Conservation (phyloP, 345 rosid genomes). For the Ceriops zippeliana region DNA sequence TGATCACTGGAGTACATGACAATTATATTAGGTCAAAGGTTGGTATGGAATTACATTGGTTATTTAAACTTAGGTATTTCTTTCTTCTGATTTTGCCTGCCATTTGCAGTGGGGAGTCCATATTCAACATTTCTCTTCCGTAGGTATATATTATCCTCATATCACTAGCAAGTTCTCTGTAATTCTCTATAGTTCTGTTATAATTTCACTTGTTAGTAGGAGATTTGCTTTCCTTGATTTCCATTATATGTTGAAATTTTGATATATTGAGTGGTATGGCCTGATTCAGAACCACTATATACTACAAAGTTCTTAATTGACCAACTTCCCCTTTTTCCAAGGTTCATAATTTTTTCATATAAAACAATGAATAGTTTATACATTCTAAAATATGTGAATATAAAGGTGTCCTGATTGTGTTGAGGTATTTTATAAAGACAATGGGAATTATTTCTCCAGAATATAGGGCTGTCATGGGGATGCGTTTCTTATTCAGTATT, state of each 20-base stretch:
- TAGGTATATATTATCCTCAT: slow-evolving; percentile 51
- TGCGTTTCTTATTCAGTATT: not conserved
- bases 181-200: not conserved
- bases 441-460: not conserved
- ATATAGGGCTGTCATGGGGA: not conserved
- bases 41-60: slow-evolving; percentile 23
- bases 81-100: slow-evolving; percentile 21
- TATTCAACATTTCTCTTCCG: slow-evolving; percentile 58
- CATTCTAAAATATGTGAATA: too few relatives aligned
- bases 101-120: slow-evolving; percentile 60
- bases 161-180: not conserved
- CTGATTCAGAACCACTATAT: not conserved
- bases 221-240: not conserved
- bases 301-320: too few relatives aligned
- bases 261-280: not conserved
- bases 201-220: slow-evolving; percentile 2
- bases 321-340: not conserved
- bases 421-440: too few relatives aligned
- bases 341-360: not conserved
- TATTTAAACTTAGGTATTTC: not conserved
- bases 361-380: too few relatives aligned
- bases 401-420: too few relatives aligned
- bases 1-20: slow-evolving; percentile 33
- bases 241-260: slow-evolving; percentile 2
- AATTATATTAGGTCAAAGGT: slow-evolving; percentile 49